Base-by-base conservation (phyloP, 257 asterid species). In the Lycium ferocissimum region DNA sequence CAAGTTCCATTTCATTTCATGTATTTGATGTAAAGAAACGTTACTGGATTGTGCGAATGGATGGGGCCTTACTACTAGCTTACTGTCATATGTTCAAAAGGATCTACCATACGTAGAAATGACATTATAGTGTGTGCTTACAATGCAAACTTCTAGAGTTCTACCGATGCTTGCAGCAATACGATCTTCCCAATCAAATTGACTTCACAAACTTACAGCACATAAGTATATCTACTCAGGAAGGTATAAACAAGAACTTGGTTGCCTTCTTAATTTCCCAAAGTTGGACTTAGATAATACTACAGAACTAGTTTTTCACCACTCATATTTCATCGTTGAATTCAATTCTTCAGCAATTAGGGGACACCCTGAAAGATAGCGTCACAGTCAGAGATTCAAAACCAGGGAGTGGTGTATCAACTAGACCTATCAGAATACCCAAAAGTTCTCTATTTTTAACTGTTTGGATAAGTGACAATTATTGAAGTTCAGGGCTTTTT, bases 271-370 rank as follows among this genome's bases (percentile, higher is more conserved):
- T 67, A 67, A 67, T 67, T 14, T 35, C 6, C 33, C 33, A 26
- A 26, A 26, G 33, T 26, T 26, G 33, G 7, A 35, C 75, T 37
- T 67, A 26, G 22, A 67, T 12, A 67, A 0, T 37, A 67, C 75
- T 49, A 14, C 6, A 35, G 7, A 67, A 67, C 75, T 67, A 35
- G 10, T 35, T 67, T 67, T 67, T 67, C 49, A 35, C 75, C 75
- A 67, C 6, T 35, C 43, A 13, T 35, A 67, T 35, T 67, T 47
- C 49, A 67, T 67, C 75, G 6, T 67, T 6, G 13, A 37, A 69
- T 51, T 14, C 49, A 37, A 69, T 37, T 69, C 51, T 35, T 69
- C 76, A 69, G 76, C 76, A 69, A 69, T 35, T 69, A 37, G 51
- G 51, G 49, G 75, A 67, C 22, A 67, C 49, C 10, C 35, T 35